Conservation (phyloP, 441 rosid genomes). For the Codiaeum variegatum region DNA sequence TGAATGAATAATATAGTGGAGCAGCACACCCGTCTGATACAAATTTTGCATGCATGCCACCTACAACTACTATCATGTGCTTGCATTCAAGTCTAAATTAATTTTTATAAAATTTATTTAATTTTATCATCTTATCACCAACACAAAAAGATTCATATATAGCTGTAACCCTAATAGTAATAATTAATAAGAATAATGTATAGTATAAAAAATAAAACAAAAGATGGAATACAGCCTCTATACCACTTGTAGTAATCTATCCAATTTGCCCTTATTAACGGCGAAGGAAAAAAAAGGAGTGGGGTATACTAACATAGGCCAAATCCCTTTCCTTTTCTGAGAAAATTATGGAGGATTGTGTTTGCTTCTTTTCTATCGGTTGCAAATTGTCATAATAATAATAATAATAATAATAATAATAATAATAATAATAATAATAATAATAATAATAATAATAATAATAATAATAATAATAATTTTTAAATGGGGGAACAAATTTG, state of each 20-base stretch:
- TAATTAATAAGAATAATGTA: not conserved
- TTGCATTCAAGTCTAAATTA: constrained; percentile 26
- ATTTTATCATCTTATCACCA: constrained; percentile 1
- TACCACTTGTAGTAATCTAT: constrained; percentile 5
- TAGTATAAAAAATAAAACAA: not conserved
- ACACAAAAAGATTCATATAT: not conserved
- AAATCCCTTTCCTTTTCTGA: constrained; percentile 4
- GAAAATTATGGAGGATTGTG: constrained; percentile 18
- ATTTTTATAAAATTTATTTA: not conserved
- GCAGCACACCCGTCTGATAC: constrained; percentile 7
- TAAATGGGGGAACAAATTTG: too few relatives aligned
- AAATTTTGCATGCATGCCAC: constrained; percentile 36
- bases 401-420: too few relatives aligned
- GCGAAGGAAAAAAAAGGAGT: not conserved
- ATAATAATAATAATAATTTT: too few relatives aligned
- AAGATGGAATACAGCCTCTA: not conserved
- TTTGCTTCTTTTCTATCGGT: constrained; percentile 28
- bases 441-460: too few relatives aligned
- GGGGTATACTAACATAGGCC: not conserved
- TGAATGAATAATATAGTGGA: constrained; percentile 20
- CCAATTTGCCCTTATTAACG: constrained; percentile 14
- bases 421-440: not conserved
- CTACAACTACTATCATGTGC: constrained; percentile 34
- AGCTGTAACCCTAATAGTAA: not conserved
- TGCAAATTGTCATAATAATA: constrained; percentile 30